Evolutionary conservation across 2,329 filamentous ascomycete genomes (phyloP).

Genomic region (Cladosporium sp.): DNA sequence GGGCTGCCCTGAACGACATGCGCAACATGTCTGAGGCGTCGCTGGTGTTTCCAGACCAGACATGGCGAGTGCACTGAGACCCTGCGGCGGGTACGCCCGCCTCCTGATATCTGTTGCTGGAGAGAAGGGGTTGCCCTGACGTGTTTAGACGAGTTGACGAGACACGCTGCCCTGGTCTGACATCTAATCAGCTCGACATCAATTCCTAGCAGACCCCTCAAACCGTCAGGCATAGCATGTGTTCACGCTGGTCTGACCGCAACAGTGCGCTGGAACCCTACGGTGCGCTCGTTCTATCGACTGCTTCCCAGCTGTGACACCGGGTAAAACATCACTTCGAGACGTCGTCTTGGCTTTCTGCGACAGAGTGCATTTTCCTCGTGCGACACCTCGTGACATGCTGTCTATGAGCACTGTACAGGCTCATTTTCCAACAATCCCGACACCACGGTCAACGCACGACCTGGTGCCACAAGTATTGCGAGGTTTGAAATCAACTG

Average conservation of each 20-base stretch:
- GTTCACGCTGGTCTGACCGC: not conserved
- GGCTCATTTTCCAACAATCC: too few relatives aligned
- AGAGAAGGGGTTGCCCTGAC: not conserved
- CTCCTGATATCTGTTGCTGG: not conserved
- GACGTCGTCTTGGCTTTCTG: too few relatives aligned
- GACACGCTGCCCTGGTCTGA: not conserved
- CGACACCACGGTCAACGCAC: too few relatives aligned
- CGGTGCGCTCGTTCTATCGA: not conserved
- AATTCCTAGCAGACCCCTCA: not conserved
- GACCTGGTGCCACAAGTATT: too few relatives aligned
- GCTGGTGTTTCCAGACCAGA: conserved; percentile 3
- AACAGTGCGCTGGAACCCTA: not conserved
- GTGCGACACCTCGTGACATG: too few relatives aligned
- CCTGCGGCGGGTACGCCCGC: not conserved
- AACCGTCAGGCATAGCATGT: not conserved
- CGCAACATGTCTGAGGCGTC: conserved; percentile 2
- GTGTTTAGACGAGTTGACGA: not conserved
- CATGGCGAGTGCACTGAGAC: not conserved
- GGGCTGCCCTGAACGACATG: not conserved
- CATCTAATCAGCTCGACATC: not conserved
- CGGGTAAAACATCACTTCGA: not conserved
- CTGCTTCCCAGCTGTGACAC: not conserved
- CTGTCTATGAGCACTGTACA: too few relatives aligned
- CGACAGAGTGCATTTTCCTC: too few relatives aligned
- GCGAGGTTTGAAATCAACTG: too few relatives aligned